phyloP scores from a whole-genome alignment of 1,284 basidiomycete species.

The Sporisorium exsertum region DNA sequence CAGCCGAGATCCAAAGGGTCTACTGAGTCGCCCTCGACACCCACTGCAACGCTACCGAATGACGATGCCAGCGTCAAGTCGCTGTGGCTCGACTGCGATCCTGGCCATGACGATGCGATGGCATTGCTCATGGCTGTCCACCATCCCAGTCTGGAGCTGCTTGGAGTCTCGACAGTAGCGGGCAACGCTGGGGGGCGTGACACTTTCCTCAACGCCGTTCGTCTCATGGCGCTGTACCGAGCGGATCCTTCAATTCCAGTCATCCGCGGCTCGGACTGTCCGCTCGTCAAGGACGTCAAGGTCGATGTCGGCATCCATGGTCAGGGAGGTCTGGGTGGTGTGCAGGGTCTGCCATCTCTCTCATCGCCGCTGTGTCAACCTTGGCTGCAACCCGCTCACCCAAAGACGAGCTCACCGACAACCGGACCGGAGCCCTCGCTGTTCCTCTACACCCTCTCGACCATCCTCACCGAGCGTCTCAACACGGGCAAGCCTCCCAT shows the following conservation, averaged over 20 bases:
- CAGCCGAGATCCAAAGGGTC: constrained; percentile 22
- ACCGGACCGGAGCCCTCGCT: constrained; percentile 44
- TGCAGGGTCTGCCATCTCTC: constrained; percentile 48
- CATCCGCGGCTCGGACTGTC: constrained; percentile 59
- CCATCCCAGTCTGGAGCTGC: constrained; percentile 48
- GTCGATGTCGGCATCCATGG: constrained; percentile 61
- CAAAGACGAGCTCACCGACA: constrained; percentile 40
- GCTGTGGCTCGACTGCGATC: constrained; percentile 62
- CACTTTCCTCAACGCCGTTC: constrained; percentile 59
- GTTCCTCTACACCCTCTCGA: constrained; percentile 51
- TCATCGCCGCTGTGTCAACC: constrained; percentile 39
- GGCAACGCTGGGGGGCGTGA: constrained; percentile 56
- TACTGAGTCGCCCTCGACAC: constrained; percentile 13
- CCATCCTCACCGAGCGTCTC: constrained; percentile 71
- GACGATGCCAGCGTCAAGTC: constrained; percentile 35
- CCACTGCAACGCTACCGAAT: constrained; percentile 6
- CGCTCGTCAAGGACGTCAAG: constrained; percentile 49
- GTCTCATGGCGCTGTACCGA: constrained; percentile 52
- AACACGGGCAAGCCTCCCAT: constrained; percentile 41
- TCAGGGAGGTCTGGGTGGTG: constrained; percentile 60
- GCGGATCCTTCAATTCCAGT: constrained; percentile 45
- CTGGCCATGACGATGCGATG: constrained; percentile 64
- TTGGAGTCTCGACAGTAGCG: constrained; percentile 60
- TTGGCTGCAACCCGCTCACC: constrained; percentile 34
- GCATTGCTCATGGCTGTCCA: constrained; percentile 59